Evolutionary conservation across 83 land plant genomes (phyloP), one percentile per base, ranked within the genome.

Genomic region (Picea engelmannii): DNA sequence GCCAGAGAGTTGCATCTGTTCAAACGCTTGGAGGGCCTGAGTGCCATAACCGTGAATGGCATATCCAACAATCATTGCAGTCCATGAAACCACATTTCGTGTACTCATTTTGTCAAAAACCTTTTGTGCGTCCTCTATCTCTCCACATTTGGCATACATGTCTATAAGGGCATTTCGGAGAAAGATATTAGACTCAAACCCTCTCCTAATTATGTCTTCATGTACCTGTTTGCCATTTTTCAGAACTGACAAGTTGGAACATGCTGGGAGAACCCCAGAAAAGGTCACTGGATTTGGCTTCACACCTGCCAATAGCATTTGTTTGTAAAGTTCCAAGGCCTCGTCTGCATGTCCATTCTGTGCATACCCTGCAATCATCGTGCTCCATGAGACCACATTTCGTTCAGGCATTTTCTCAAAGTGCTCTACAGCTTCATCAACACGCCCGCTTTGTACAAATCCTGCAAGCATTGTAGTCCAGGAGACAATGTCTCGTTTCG

Each of bases 361-460:
- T 38, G 42, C 74, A 38, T 69, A 69, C 13, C 74, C 74, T 17
- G 40, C 74, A 69, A 69, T 69, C 74, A 69, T 69, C 74, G 74
- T 42, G 40, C 40, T 69, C 42, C 74, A 69, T 69, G 74, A 69
- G n/a, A 69, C n/a, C n/a, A n/a, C n/a, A n/a, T n/a, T n/a, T n/a
- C n/a, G n/a, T n/a, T n/a, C n/a, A n/a, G n/a, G n/a, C n/a, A n/a
- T n/a, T n/a, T n/a, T n/a, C n/a, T n/a, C n/a, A n/a, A n/a, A n/a
- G n/a, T n/a, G n/a, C n/a, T n/a, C n/a, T n/a, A n/a, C n/a, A n/a
- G n/a, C n/a, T n/a, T n/a, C n/a, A n/a, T n/a, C n/a, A n/a, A n/a
- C 21, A 38, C 2, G 20, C 1, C 74, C 74, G 20, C 4, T 40
- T 70, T 70, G 74, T 40, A 70, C 44, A 40, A 35, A 38, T 38